phyloP scores from a whole-genome alignment of 2,329 filamentous ascomycete genomes.

The Penicillium paneum region DNA sequence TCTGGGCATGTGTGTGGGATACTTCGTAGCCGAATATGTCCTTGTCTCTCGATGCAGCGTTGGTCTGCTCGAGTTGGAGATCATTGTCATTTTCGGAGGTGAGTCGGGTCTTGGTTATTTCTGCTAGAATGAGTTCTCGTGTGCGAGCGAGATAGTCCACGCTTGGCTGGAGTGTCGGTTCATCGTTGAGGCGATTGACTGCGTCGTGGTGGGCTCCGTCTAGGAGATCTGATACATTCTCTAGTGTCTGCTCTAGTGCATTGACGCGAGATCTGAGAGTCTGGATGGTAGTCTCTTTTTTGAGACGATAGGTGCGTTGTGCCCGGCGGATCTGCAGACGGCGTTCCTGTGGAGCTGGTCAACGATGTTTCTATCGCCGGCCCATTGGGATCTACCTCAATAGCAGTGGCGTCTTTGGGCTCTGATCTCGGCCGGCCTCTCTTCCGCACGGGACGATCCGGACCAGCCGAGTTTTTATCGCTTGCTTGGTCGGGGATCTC shows the following conservation, averaged over 20 bases:
- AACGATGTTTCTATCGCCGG: not conserved
- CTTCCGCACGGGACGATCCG: constrained; percentile 18
- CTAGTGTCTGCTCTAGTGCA: constrained; percentile 55
- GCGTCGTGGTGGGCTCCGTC: not conserved
- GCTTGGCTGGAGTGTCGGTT: not conserved
- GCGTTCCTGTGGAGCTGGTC: constrained; percentile 43
- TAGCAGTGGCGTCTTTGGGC: constrained; percentile 21
- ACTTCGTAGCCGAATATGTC: constrained; percentile 18
- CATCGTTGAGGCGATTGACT: not conserved
- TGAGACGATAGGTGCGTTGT: constrained; percentile 77
- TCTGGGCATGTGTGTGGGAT: not conserved
- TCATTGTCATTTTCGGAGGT: not conserved
- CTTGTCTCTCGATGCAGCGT: not conserved
- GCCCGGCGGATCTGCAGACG: constrained; percentile 84
- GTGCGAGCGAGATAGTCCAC: constrained; percentile 8
- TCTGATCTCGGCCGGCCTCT: constrained; percentile 20
- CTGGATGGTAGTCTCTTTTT: constrained; percentile 78
- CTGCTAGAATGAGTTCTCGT: constrained; percentile 17
- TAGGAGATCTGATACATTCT: constrained; percentile 18
- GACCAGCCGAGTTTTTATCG: not conserved
- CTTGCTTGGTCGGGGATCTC: constrained; percentile 10
- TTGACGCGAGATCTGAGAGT: constrained; percentile 68
- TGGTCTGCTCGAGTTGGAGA: not conserved
- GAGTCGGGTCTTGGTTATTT: constrained; percentile 8
- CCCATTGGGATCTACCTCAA: constrained; percentile 16